Evolutionary conservation across 306 rosid species (phyloP).

Genomic region (Gleditsia sinensis): DNA sequence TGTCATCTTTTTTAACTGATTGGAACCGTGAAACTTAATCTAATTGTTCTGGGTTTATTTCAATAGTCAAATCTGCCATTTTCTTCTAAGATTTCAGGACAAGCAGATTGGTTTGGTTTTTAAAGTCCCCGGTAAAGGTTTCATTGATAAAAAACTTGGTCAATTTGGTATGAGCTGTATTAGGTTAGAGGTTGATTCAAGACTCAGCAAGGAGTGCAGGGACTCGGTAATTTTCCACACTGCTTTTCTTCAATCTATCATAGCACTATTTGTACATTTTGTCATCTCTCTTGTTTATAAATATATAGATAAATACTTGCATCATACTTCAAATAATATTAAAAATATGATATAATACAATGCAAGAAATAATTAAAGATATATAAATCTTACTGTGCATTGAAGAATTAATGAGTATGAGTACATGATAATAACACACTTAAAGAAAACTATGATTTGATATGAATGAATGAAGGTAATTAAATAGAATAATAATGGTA

Average conservation of each 20-base stretch:
- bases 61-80: neutral
- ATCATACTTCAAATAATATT: neutral
- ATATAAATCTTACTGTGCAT: conserved; percentile 7
- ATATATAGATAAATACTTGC: neutral
- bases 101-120: neutral
- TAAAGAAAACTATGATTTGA: neutral
- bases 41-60: no score
- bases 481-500: conserved; percentile 3
- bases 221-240: neutral
- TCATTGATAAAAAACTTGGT: no score
- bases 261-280: neutral
- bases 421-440: neutral
- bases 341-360: neutral
- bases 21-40: neutral
- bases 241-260: neutral
- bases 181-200: neutral
- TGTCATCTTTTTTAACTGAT: no score
- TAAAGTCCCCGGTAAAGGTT: no score
- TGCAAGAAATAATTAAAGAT: neutral
- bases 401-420: neutral
- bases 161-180: no score
- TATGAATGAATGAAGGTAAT: neutral
- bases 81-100: neutral
- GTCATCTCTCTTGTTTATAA: neutral
- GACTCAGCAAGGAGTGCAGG: neutral